Percentiles rank a stretch among this genome's conserved stretches.
Conservation (phyloP, 371 early-diverging fungal species). For the Dinochytrium kinnereticum region DNA sequence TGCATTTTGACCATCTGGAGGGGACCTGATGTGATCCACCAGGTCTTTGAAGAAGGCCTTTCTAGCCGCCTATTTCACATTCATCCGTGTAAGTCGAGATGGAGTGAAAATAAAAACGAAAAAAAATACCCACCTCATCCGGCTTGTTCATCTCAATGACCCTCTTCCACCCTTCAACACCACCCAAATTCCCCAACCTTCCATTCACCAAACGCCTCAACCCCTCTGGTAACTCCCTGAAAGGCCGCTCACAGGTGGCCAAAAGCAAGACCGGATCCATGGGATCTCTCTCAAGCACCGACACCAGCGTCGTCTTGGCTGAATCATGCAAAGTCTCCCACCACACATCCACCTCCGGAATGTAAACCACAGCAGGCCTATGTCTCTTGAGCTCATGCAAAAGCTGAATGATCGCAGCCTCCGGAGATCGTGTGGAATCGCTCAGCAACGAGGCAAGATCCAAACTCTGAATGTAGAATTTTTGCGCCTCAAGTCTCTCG, state of each 20-base stretch:
- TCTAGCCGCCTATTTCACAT: conserved; percentile 24
- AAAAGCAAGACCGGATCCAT: conserved; percentile 60
- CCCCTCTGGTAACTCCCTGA: conserved; percentile 34
- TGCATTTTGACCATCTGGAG: conserved; percentile 20
- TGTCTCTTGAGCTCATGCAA: conserved; percentile 60
- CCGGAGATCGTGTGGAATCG: conserved; percentile 42
- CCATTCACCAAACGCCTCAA: conserved; percentile 37
- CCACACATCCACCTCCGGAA: conserved; percentile 59
- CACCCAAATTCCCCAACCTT: conserved; percentile 16
- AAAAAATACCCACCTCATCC: conserved; percentile 32
- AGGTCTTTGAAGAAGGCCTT: conserved; percentile 38
- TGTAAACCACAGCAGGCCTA: conserved; percentile 59
- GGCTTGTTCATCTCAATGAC: conserved; percentile 37
- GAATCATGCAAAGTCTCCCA: conserved; percentile 50
- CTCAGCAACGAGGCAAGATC: conserved; percentile 29
- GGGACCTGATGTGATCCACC: conserved; percentile 28
- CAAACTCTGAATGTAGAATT: conserved; percentile 53
- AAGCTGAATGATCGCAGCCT: conserved; percentile 55
- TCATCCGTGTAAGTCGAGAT: conserved; percentile 20
- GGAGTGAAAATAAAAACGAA: conserved; percentile 7
- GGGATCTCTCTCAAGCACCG: conserved; percentile 52
- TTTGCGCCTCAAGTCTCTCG: conserved; percentile 50
- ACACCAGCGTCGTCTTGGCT: conserved; percentile 49
- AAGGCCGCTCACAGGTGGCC: conserved; percentile 56
- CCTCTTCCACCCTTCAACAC: conserved; percentile 37